Base-by-base conservation (phyloP, 2,329 filamentous ascomycete species). In the Ophiostoma fasciatum region DNA sequence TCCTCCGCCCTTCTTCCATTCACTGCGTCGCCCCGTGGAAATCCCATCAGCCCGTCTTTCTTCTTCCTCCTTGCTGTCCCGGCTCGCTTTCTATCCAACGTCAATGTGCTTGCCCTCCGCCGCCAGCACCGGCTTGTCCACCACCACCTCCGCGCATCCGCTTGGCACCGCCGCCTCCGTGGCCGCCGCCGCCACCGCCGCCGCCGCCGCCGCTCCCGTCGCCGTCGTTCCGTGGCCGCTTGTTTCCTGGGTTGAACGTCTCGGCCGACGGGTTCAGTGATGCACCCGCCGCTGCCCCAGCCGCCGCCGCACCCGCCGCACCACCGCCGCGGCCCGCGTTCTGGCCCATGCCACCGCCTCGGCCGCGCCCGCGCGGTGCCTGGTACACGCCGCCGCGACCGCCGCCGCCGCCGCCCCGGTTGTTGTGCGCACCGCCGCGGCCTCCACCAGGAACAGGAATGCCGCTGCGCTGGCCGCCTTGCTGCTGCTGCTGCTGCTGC, bases 241-340 rank as follows among this genome's bases (percentile, higher is more conserved):
- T 73, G 46, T 63, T 68, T 17, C 67, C 65, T 13, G 64, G 61
- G 20, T 68, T 67, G 44, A 69, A 64, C 41, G 67, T 65, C 10
- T 68, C 66, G 12, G 62, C 68, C 10, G 57, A 54, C 3, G 62
- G 60, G 48, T 66, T 71, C 26, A 72, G 47, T n/a, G 54, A 51
- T 13, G 53, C 52, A 13, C 18, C 28, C 1, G 20, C 15, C 17
- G 63, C 56, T 7, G 55, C 55, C 39, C 60, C 56, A 8, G 54
- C 55, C 37, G 60, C 60, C 33, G 60, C 61, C 31, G 56, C 44
- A 18, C 54, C 51, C 8, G 51, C 52, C 9, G 38, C 37, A 11
- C 45, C 43, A 3, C 49, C 46, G 7, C 45, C 42, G 3, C 45
- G 41, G 20, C 48, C 44, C 3, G 43, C 44, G 34, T 31, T 28